These are phyloP conservation scores for Trichoderma gamsii DNA, from an alignment of 495 filamentous ascomycete genomes.

Conservation along the genomic window DNA sequence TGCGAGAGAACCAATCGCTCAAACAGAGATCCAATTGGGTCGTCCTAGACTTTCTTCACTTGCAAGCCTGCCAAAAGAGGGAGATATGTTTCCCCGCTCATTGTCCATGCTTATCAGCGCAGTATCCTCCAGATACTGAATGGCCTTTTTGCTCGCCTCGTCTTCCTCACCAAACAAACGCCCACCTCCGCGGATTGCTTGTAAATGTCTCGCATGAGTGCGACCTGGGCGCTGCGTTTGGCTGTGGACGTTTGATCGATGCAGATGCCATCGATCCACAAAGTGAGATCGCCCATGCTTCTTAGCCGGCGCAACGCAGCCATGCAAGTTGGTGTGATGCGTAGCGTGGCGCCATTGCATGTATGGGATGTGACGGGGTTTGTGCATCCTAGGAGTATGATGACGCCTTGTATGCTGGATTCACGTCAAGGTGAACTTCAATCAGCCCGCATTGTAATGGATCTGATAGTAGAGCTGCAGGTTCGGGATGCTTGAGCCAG, in stretches of 20 bases:
- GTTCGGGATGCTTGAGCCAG: neutral
- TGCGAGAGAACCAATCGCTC: neutral
- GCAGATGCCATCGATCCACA: slow-evolving; percentile 6
- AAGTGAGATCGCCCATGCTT: neutral
- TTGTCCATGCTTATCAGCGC: neutral
- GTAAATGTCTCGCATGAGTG: slow-evolving; percentile 2
- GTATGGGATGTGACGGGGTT: neutral
- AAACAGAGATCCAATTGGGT: neutral
- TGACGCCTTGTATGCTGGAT: neutral
- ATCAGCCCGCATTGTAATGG: neutral
- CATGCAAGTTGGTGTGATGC: neutral
- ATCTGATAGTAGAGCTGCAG: neutral
- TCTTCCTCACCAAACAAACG: neutral
- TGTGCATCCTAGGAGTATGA: neutral
- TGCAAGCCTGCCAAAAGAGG: neutral
- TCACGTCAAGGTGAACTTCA: neutral
- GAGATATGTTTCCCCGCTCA: neutral
- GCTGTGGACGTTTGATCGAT: slow-evolving; percentile 1
- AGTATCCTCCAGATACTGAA: neutral
- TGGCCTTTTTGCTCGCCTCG: neutral
- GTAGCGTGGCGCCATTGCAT: neutral
- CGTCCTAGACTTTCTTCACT: neutral
- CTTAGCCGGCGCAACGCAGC: neutral
- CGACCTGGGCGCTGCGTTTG: neutral
- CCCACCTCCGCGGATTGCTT: neutral